Evolutionary conservation across 2,329 filamentous ascomycete species (phyloP), one percentile per base, ranked within the genome.

Genomic region (Tricladium varicosporioides): DNA sequence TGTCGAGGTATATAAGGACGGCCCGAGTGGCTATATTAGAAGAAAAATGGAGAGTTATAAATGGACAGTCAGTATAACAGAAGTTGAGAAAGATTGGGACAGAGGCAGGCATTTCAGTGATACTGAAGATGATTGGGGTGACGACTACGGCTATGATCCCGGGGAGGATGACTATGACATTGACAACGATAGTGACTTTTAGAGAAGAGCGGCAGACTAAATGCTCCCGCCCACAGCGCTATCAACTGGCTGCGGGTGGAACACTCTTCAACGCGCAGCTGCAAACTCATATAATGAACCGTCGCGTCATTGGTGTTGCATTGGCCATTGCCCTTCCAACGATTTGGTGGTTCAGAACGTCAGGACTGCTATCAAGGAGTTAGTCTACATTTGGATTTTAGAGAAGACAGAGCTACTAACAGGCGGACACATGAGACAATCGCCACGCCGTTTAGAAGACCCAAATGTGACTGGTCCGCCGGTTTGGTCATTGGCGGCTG

Each of bases 41-140:
- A 59, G 44, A 36, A 47, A 59, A 62, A 64, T 68, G 56, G 27
- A 60, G 60, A 61, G 54, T 54, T 54, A 60, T 27, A 62, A 60
- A 59, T 68, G 61, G 67, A 64, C 14, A 58, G 49, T 67, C 15
- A 61, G 31, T 55, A 32, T 46, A 49, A 60, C 19, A 31, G 58
- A 61, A 58, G 46, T 53, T 52, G 43, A 48, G 9, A 54, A 60
- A 59, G 57, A 56, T 40, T 36, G 5, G 49, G 59, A 53, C 33
- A 52, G 50, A 14, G 55, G 61, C n/a, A 51, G 49, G 40, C 50
- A 48, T 54, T 59, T 56, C 43, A 33, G 48, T 19, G 48, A 56
- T 42, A 43, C 50, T 33, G 45, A 60, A 19, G 57, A 56, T 56
- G 51, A 56, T 19, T 51, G n/a, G n/a, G n/a, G n/a, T n/a, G n/a